These are phyloP conservation scores for Paramecium caudatum DNA, from an alignment of 73 alveolate genomes.

Conservation along the genomic window DNA sequence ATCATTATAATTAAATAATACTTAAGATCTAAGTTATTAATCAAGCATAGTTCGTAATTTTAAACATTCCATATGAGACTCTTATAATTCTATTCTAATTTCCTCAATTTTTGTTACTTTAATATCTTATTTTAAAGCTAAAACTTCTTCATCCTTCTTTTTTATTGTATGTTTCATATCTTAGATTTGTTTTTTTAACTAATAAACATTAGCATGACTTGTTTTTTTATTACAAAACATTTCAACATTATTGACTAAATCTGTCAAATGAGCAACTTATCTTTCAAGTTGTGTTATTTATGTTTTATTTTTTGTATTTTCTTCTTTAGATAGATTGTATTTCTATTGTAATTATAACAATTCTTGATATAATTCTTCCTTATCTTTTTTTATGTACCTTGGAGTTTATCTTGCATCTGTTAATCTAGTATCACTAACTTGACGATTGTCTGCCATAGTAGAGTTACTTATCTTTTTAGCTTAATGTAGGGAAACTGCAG, in stretches of 20 bases:
- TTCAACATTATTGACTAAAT: slow-evolving; percentile 48
- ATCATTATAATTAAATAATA: slow-evolving; percentile 24
- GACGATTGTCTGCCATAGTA: slow-evolving; percentile 7
- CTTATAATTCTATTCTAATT: slow-evolving; percentile 61
- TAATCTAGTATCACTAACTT: slow-evolving; percentile 46
- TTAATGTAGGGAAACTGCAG: slow-evolving; percentile 26
- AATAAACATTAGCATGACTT: not conserved
- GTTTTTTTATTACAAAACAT: slow-evolving; percentile 34
- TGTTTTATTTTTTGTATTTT: slow-evolving; percentile 56
- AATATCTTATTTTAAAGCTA: not conserved
- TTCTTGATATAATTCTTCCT: slow-evolving; percentile 47
- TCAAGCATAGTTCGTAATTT: slow-evolving; percentile 41
- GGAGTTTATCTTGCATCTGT: slow-evolving; percentile 51
- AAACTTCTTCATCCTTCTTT: not conserved
- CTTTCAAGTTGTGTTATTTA: slow-evolving; percentile 19
- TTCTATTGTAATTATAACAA: not conserved
- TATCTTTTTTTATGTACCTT: slow-evolving; percentile 35
- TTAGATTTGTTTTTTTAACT: slow-evolving; percentile 23
- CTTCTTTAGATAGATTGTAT: not conserved
- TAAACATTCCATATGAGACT: slow-evolving; percentile 42
- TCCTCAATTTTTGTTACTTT: slow-evolving; percentile 50
- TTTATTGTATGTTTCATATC: not conserved
- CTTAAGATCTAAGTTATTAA: slow-evolving; percentile 1
- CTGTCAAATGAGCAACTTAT: slow-evolving; percentile 43
- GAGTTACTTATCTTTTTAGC: not conserved